Conservation (phyloP, 1,284 basidiomycete genomes). For the Cryptococcus depauperatus region DNA sequence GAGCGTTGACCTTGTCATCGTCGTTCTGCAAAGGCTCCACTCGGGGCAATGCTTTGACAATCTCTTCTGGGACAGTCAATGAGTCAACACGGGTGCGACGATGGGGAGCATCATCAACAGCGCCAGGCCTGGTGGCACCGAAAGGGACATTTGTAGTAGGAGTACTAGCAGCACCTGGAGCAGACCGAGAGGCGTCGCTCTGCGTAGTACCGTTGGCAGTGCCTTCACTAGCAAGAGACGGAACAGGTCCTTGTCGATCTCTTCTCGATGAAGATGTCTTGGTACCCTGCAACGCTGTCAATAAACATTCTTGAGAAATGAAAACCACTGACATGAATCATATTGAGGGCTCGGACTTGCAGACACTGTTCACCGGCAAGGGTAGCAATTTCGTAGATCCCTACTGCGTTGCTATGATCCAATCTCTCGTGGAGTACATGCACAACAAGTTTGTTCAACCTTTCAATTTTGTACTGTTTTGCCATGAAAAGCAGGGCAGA, state of each 20-base stretch:
- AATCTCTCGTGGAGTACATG: constrained; percentile 86
- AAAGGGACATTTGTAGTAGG: not conserved
- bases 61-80: constrained; percentile 11
- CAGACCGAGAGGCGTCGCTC: not conserved
- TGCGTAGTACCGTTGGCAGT: constrained; percentile 4
- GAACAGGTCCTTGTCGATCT: constrained; percentile 18
- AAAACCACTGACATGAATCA: constrained; percentile 57
- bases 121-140: constrained; percentile 2
- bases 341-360: constrained; percentile 73
- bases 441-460: constrained; percentile 68
- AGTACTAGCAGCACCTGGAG: not conserved
- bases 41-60: not conserved
- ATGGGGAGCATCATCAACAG: constrained; percentile 8
- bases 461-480: constrained; percentile 68
- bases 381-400: constrained; percentile 87
- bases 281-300: constrained; percentile 5
- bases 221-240: constrained; percentile 11
- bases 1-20: constrained; percentile 11
- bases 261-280: constrained; percentile 15
- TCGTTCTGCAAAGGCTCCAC: not conserved
- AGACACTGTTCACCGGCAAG: constrained; percentile 78
- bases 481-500: constrained; percentile 77
- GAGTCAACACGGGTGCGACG: constrained; percentile 23
- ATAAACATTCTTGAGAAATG: not conserved
- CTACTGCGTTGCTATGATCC: constrained; percentile 72